Percentiles rank a stretch among this genome's conserved stretches.
phyloP scores from a whole-genome alignment of 257 asterid species.

The Perilla frutescens region DNA sequence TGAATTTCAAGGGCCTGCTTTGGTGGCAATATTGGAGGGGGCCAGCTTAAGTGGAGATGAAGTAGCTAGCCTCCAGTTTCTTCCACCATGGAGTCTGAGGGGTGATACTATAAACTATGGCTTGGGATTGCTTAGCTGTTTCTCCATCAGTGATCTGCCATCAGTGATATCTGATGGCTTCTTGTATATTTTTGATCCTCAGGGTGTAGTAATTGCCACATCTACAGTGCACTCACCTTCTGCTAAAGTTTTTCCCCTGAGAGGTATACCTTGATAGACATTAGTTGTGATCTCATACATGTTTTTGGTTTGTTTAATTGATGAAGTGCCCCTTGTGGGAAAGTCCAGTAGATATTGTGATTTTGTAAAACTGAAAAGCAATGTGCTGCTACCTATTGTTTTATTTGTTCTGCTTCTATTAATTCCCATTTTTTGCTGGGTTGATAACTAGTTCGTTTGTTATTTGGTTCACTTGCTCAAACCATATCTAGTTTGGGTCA shows the following conservation, averaged over 20 bases:
- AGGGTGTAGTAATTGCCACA: slow-evolving; percentile 75
- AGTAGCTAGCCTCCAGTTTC: slow-evolving; percentile 85
- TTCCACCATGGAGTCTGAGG: slow-evolving; percentile 94
- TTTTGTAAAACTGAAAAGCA: slow-evolving; percentile 18
- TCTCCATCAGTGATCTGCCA: slow-evolving; percentile 81
- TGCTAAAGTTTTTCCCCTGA: slow-evolving; percentile 87
- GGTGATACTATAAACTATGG: slow-evolving; percentile 91
- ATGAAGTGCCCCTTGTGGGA: slow-evolving; percentile 20
- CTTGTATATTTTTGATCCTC: slow-evolving; percentile 93
- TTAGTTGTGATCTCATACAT: slow-evolving; percentile 31
- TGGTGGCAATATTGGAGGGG: slow-evolving; percentile 85
- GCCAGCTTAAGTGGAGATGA: slow-evolving; percentile 91
- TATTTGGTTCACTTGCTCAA: neutral
- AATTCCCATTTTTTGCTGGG: slow-evolving; percentile 18
- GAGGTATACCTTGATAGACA: slow-evolving; percentile 54
- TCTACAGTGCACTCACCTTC: slow-evolving; percentile 75
- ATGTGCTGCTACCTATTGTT: slow-evolving; percentile 17
- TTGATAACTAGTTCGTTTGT: neutral
- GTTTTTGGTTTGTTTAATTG: slow-evolving; percentile 30
- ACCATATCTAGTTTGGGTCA: neutral
- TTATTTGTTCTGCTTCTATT: neutral
- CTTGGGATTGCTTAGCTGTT: slow-evolving; percentile 91
- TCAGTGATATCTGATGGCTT: slow-evolving; percentile 88
- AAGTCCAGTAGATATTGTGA: slow-evolving; percentile 19
- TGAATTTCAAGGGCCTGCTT: slow-evolving; percentile 97